Base-by-base conservation (phyloP, 2,329 filamentous ascomycete species). In the Sarocladium brachiariae region DNA sequence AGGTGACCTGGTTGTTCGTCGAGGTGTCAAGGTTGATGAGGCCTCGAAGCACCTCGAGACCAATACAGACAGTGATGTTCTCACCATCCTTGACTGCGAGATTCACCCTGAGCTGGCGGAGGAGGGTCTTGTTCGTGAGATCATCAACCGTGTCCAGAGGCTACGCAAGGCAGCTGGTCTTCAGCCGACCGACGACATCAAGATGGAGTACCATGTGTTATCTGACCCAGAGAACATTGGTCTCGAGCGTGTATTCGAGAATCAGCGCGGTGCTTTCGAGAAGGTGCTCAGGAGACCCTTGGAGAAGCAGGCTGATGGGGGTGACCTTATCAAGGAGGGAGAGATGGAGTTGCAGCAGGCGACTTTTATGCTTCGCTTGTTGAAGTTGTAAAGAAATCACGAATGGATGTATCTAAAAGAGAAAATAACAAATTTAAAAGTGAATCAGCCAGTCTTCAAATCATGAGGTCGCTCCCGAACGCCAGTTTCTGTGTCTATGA, bases 91-190 rank as follows among this genome's bases (percentile, higher is more conserved):
- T n/a, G 89, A 96, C 63, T 80, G 82, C 2, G 83, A 84, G 52
- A 73, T 89, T 21, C 87, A 97, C 63, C 83, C 90, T 0, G 90
- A 96, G 63, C 76, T 99, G 31, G 87, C 86, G 43, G 82, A 91
- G 57, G 91, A 97, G 67, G 93, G 91, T 50, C 70, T 99, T 50
- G 92, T 88, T 1, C 80, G 93, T 60, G 93, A 97, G 69, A 86
- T 99, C 57, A 87, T 99, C 73, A 88, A 95, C 67, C 84, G 92
- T 35, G 87, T 99, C 19, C 93, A 99, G 71, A 81, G 88, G 58
- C 75, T 97, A 55, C 84, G 93, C 57, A 99, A 99, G 80, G 93
- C 93, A 74, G 91, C 91, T 7, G 89, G 89, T 1, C 75, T 99
- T 49, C 82, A 91, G 56, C 83, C 90, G 1, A 97, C 92, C 0